Evolutionary conservation across 768 basidiomycete species (phyloP), one percentile per base, ranked within the genome.

Genomic region (Mycena indigotica): DNA sequence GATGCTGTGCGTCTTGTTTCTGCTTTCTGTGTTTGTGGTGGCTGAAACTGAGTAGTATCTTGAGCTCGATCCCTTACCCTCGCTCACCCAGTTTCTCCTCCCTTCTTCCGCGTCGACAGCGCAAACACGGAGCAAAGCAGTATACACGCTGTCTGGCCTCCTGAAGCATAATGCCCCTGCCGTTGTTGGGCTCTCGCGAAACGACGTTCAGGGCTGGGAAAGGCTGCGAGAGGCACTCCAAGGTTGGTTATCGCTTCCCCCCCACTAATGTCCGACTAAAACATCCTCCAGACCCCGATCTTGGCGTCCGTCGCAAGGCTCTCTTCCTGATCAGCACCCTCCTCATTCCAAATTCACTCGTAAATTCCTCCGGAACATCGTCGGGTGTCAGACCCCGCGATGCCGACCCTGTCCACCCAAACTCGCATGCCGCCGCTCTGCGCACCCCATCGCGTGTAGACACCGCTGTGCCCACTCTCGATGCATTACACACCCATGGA

Each of bases 141-240:
- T 95, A 29, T 96, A 96, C 69, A 73, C 86, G 0, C 75, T 95
- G 10, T 94, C 91, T 0, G 89, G 89, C 0, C 66, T 90, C 0
- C 70, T 95, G 50, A 93, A 90, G 69, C 91, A 94, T 70, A 90
- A 87, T 53, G 79, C 81, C 3, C 75, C 82, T 3, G 91, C 91
- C 0, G 84, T 94, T 1, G 61, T 68, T 32, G 72, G 73, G 10
- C 75, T 95, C 29, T 75, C 75, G 1, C 72, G 76, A 5, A 57
- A 74, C 62, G 67, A 74, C 61, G 55, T 75, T 8, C 76, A 77
- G 41, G 93, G 92, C 1, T 95, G 92, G 93, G 65, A 73, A 15
- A 75, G 74, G 21, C 71, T 95, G 4, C 77, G 80, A 17, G 73
- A 73, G 23, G 80, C 86, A 1, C 73, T 94, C 2, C 80, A 84